Percentiles rank a stretch among this genome's conserved stretches.
phyloP scores from a whole-genome alignment of 2,329 filamentous ascomycete genomes.

The Coleophoma eucalyptorum region DNA sequence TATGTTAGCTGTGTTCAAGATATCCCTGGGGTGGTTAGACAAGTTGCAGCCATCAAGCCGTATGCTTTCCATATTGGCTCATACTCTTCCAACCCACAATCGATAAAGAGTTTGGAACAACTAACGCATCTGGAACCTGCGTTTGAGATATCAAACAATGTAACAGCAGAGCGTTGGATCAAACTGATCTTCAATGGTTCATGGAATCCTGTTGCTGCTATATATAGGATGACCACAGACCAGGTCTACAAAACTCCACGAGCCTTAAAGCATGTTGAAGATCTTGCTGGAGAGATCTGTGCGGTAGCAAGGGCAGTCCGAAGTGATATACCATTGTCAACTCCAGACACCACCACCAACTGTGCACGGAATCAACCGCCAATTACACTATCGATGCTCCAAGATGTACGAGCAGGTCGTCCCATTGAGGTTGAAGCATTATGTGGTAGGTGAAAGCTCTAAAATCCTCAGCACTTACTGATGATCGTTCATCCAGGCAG shows the following conservation, averaged over 20 bases:
- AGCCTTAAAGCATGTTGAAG: background rate
- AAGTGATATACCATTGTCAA: background rate
- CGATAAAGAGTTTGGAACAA: background rate
- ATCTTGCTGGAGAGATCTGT: background rate
- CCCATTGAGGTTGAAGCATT: background rate
- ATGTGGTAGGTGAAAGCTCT: background rate
- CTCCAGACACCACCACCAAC: background rate
- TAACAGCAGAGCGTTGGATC: background rate
- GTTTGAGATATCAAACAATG: background rate
- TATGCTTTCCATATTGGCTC: background rate
- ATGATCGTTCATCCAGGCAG: too few relatives aligned
- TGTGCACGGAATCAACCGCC: background rate
- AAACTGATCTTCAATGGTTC: background rate
- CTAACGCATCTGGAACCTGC: background rate
- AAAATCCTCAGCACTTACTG: too few relatives aligned
- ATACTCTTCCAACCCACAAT: background rate
- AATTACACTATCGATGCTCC: background rate
- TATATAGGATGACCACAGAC: background rate
- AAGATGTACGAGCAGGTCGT: background rate
- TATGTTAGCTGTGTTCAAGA: background rate
- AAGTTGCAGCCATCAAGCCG: background rate
- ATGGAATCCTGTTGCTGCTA: background rate
- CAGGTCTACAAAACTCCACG: background rate
- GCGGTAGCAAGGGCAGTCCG: background rate
- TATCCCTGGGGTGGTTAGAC: background rate